Base-by-base conservation (phyloP, 1,139 yeast genomes). In the Magnusiomyces clavatus region DNA sequence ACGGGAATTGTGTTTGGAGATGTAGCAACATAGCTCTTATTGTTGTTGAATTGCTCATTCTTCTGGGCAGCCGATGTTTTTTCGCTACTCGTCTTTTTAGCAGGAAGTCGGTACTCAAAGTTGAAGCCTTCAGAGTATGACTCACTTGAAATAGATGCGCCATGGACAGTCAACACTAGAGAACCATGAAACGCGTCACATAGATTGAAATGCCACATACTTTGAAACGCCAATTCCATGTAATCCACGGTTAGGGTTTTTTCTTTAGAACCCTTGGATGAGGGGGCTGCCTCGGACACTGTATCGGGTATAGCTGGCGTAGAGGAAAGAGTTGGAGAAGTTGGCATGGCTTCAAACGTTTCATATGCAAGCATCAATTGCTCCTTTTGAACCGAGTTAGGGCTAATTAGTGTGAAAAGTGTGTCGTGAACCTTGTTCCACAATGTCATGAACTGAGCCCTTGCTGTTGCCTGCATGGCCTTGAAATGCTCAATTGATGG, bases 141-240 rank as follows among this genome's bases (percentile, higher is more conserved):
- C 51, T 75, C 75, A 63, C 74, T 69, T 17, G 70, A 66, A 42
- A 78, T 64, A 39, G 66, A 63, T 2, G 80, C 77, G 47, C 74
- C 69, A n/a, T 62, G 63, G 19, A 74, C 63, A 39, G 67, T 66
- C 43, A 79, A 59, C 16, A 74, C 60, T 39, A 76, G 61, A 14
- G 69, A 59, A 2, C 83, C 83, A 48, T 70, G 69, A 19, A 70
- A 66, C n/a, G 72, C 69, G 63, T 84, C 92, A 61, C 89, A 80
- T 49, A 85, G 68, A 61, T 84, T 84, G 63, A 82, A 83, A 64
- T 85, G 88, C 94, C 94, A 85, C 57, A 82, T 74, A 62, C 83
- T 82, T 60, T 82, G 82, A 64, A 81, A 83, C 1, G 87, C 81
- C 16, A 78, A 72, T 61, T 78, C 78, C 60, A 81, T 78, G 50